Base-by-base conservation (phyloP, 1,139 yeast genomes). In the Blastobotrys illinoisensis region DNA sequence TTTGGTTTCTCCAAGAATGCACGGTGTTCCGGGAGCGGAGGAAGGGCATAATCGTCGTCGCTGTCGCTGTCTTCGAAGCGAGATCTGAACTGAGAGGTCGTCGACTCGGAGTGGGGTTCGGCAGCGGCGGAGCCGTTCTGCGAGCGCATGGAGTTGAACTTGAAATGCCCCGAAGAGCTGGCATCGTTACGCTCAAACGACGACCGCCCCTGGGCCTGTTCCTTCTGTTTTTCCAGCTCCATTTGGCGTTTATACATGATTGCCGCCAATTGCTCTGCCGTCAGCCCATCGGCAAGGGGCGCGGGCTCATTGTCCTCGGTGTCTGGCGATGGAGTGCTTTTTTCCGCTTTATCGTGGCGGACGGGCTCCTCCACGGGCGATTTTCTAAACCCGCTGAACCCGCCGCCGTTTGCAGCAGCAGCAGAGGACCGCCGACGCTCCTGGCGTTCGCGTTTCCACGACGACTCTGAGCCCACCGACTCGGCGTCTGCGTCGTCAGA, bases 1-100 rank as follows among this genome's bases (percentile, higher is more conserved):
- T 20, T 26, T 2, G 53, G 56, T 13, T 44, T 21, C n/a, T 53
- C 49, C 26, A 50, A 24, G 9, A 24, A 16, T 13, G 48, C 36
- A 18, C 49, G 53, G 45, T 49, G 46, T 14, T 48, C 49, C 2
- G 53, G 53, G 26, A 51, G 26, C 13, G 56, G 56, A 6, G 56
- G 54, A 32, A 48, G 16, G 14, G 54, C 52, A 40, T 48, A 51
- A 26, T 49, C 56, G 47, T 51, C 56, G 21, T 70, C 74, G 1
- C 69, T 62, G 52, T 69, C 73, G 9, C 49, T 44, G 54, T 70
- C 73, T n/a, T 67, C 70, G 47, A 70, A 62, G 9, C 74, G 64
- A n/a, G 73, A 70, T 24, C 57, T 56, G 61, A 69, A 70, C 46
- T 21, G 48, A 23, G 46, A 28, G 5, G n/a, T 13, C 14, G n/a